Percentiles rank a stretch among this genome's conserved stretches.
phyloP scores from a whole-genome alignment of 768 basidiomycete genomes.

The Phlebiopsis gigantea region DNA sequence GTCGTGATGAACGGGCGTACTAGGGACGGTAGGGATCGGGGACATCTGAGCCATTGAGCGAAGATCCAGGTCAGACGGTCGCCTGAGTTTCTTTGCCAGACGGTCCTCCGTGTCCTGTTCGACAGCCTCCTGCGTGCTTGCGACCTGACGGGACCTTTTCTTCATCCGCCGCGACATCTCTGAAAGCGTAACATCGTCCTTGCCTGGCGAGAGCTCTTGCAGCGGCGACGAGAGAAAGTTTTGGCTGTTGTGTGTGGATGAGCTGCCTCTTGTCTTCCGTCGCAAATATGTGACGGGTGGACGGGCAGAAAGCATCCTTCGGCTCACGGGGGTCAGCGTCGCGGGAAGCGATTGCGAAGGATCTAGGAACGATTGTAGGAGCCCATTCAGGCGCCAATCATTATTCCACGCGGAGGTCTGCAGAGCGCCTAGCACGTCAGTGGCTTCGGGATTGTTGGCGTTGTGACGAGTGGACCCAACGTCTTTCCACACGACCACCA shows the following conservation, averaged over 20 bases:
- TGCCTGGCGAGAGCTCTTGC: slow-evolving; percentile 17
- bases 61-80: slow-evolving; percentile 12
- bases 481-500: slow-evolving; percentile 1
- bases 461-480: background rate
- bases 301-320: background rate
- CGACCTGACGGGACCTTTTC: slow-evolving; percentile 40
- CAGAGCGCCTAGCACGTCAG: slow-evolving; percentile 18
- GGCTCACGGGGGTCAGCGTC: background rate
- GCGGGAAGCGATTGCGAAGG: background rate
- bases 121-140: slow-evolving; percentile 7
- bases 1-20: slow-evolving; percentile 4
- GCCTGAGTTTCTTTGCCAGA: slow-evolving; percentile 31
- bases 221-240: slow-evolving; percentile 23
- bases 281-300: slow-evolving; percentile 22
- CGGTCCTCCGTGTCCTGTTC: slow-evolving; percentile 15
- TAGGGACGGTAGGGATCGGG: background rate
- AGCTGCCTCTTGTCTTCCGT: slow-evolving; percentile 9
- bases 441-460: slow-evolving; percentile 8
- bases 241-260: background rate
- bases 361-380: background rate
- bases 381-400: slow-evolving; percentile 2
- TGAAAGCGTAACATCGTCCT: slow-evolving; percentile 29
- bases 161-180: slow-evolving; percentile 43
- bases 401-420: background rate
- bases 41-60: background rate